phyloP scores from a whole-genome alignment of 345 rosid species.

The Camelina neglecta region DNA sequence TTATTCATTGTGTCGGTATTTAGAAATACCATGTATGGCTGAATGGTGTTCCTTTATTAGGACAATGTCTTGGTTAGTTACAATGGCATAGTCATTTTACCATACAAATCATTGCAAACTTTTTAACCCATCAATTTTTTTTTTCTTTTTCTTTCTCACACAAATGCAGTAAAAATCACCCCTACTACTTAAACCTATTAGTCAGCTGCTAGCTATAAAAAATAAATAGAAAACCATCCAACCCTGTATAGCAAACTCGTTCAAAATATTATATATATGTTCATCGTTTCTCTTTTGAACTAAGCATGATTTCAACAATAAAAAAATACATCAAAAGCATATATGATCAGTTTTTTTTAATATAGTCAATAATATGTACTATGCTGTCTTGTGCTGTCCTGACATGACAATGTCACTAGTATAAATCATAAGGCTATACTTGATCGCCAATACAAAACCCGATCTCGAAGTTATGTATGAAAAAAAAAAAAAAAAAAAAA shows the following conservation, averaged over 20 bases:
- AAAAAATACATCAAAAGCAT: no score
- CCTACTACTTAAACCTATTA: not conserved
- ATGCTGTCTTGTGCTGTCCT: no score
- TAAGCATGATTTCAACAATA: no score
- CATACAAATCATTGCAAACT: not conserved
- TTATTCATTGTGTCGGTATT: not conserved
- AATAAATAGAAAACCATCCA: not conserved
- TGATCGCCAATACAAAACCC: no score
- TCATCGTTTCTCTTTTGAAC: not conserved
- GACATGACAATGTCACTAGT: not conserved
- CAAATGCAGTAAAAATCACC: not conserved
- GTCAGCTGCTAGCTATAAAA: no score
- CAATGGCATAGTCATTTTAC: not conserved
- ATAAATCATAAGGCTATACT: no score
- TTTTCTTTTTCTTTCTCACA: not conserved
- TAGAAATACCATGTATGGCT: not conserved
- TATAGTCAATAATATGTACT: no score
- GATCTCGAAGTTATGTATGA: not conserved
- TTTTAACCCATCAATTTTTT: not conserved
- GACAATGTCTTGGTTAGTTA: not conserved
- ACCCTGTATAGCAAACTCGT: not conserved
- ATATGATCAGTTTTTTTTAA: no score
- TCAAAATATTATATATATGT: no score
- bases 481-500: no score
- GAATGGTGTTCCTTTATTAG: not conserved